Base-by-base conservation (phyloP, 2,329 filamentous ascomycete genomes). In the Raffaelea ambrosiae region DNA sequence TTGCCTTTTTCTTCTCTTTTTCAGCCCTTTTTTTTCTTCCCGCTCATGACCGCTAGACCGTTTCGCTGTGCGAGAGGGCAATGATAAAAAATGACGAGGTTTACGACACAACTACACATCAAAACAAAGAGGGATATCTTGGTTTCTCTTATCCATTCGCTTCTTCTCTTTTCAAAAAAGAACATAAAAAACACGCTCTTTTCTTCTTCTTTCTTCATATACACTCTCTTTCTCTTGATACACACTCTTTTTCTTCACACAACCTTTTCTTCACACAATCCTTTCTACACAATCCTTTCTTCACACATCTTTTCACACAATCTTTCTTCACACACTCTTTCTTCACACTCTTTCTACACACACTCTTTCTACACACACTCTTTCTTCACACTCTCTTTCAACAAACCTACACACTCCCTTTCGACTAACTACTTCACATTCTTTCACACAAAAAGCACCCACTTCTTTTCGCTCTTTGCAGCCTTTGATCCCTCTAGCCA, bases 31-130 rank as follows among this genome's bases (percentile, higher is more conserved):
- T 29, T 29, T 7, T 13, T 29, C 26, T 29, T 29, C 13, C n/a
- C 29, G 23, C 23, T 46, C 16, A 20, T 39, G 36, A 46, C 35
- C 26, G 29, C 20, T 23, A 21, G 35, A 40, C 16, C 31, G 23
- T 41, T 31, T 48, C 47, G 47, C 47, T 40, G 47, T 26, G 42
- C 47, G 46, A 44, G 26, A 35, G 41, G 26, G n/a, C n/a, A n/a
- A n/a, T 13, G 13, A 29, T 29, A 29, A 29, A 48, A 41, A 23
- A 40, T 48, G n/a, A 48, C 21, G 47, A 48, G 36, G 26, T 23
- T 42, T n/a, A 48, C 36, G 42, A 44, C 33, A 22, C 40, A 38
- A n/a, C n/a, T n/a, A n/a, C n/a, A n/a, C n/a, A n/a, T n/a, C n/a
- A 9, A 38, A 38, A 38, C 8, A n/a, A n/a, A 38, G 13, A n/a